These are phyloP conservation scores for Fonsecaea multimorphosa DNA, from an alignment of 2,329 filamentous ascomycete species.

Conservation along the genomic window DNA sequence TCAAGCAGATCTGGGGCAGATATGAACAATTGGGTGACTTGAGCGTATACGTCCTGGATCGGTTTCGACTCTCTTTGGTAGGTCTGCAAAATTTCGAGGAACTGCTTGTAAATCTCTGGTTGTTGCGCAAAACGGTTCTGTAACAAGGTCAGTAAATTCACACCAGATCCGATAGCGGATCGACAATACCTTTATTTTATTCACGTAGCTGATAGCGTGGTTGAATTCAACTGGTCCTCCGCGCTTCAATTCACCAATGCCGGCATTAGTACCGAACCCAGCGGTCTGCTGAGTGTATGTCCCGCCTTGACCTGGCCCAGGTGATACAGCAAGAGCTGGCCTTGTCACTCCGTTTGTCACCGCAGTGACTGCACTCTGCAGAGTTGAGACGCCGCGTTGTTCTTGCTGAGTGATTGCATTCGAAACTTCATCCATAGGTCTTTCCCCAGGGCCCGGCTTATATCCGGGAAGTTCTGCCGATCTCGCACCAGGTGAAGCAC, in stretches of 20 bases:
- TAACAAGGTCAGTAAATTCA: conserved; percentile 8
- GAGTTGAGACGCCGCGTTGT: conserved; percentile 49
- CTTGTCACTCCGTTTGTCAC: conserved; percentile 59
- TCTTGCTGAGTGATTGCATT: conserved; percentile 36
- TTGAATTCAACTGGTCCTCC: conserved; percentile 97
- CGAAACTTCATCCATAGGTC: conserved; percentile 30
- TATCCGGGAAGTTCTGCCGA: conserved; percentile 36
- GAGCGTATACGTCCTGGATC: conserved; percentile 96
- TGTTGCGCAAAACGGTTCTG: conserved; percentile 96
- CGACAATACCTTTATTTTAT: conserved; percentile 87
- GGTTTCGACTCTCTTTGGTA: conserved; percentile 98
- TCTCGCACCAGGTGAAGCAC: conserved; percentile 43
- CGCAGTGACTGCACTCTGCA: conserved; percentile 69
- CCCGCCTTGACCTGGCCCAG: conserved; percentile 48
- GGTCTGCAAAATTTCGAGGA: conserved; percentile 95
- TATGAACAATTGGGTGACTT: conserved; percentile 93
- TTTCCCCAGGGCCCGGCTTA: conserved; percentile 26
- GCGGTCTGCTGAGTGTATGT: conserved; percentile 50
- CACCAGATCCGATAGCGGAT: neutral
- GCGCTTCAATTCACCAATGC: conserved; percentile 68
- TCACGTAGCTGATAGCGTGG: conserved; percentile 98
- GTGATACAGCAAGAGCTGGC: conserved; percentile 54
- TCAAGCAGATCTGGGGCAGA: conserved; percentile 92
- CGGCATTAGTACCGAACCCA: conserved; percentile 55
- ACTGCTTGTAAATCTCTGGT: conserved; percentile 99